These are phyloP conservation scores for Cordia subcordata DNA, from an alignment of 257 asterid genomes.

Conservation along the genomic window DNA sequence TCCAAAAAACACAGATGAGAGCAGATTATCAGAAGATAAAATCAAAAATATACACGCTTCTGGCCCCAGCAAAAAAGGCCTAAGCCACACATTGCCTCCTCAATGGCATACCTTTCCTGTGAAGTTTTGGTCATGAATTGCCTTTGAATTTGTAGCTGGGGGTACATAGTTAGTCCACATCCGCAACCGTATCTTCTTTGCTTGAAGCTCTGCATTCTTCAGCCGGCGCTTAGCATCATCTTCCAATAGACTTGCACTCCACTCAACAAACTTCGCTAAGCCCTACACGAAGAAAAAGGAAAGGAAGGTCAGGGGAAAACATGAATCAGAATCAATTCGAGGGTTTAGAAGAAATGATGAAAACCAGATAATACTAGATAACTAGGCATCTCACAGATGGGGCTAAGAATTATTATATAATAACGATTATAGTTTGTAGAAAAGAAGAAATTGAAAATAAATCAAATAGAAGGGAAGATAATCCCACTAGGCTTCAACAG, in stretches of 20 bases:
- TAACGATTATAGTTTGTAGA: background rate
- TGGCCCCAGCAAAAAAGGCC: background rate
- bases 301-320: background rate
- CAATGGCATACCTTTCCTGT: conserved; percentile 65
- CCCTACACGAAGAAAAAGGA: conserved; percentile 43
- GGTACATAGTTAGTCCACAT: conserved; percentile 88
- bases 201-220: conserved; percentile 85
- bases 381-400: background rate
- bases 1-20: conserved; percentile 3
- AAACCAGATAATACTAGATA: background rate
- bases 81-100: background rate
- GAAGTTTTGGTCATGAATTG: conserved; percentile 93
- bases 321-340: background rate
- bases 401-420: no score
- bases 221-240: conserved; percentile 65
- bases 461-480: background rate
- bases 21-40: conserved; percentile 7
- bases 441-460: background rate
- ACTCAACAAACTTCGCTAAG: conserved; percentile 76
- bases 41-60: conserved; percentile 1
- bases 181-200: conserved; percentile 70
- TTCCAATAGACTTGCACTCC: conserved; percentile 88
- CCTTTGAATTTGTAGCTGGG: conserved; percentile 84
- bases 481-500: background rate
- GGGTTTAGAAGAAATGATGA: background rate